These are phyloP conservation scores for Cladosporium cucumerinum DNA, from an alignment of 2,329 filamentous ascomycete genomes.

Conservation along the genomic window DNA sequence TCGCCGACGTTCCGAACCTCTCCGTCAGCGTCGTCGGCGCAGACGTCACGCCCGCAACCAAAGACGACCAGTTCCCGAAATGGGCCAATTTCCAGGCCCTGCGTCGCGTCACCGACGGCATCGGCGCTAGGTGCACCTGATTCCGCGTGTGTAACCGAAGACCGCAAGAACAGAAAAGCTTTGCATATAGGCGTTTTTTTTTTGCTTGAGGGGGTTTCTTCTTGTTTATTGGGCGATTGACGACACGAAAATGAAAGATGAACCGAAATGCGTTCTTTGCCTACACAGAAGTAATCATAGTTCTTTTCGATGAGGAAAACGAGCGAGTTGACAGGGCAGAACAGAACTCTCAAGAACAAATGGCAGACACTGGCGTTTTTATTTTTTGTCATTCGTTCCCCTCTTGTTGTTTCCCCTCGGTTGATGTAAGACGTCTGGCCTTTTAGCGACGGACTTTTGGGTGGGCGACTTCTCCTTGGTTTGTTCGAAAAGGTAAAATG, in stretches of 20 bases:
- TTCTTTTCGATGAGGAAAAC: background rate
- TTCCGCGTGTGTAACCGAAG: background rate
- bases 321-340: background rate
- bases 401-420: background rate
- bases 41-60: conserved; percentile 37
- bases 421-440: background rate
- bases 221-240: background rate
- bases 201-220: background rate
- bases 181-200: conserved; percentile 9
- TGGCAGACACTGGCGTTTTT: background rate
- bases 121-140: conserved; percentile 10
- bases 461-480: background rate
- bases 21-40: conserved; percentile 40
- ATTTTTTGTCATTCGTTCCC: background rate
- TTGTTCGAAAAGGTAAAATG: background rate
- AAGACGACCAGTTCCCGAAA: conserved; percentile 36
- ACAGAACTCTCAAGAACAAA: background rate
- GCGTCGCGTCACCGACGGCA: conserved; percentile 7
- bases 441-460: background rate
- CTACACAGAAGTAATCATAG: background rate
- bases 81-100: conserved; percentile 32
- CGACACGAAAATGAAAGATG: background rate
- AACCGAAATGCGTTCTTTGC: background rate
- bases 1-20: conserved; percentile 36
- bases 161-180: background rate